A percentile compares a stretch with the other conserved stretches of the same genome.
These are phyloP conservation scores for Yamagishiella unicocca DNA, from an alignment of 139 green algal species.

Conservation along the genomic window DNA sequence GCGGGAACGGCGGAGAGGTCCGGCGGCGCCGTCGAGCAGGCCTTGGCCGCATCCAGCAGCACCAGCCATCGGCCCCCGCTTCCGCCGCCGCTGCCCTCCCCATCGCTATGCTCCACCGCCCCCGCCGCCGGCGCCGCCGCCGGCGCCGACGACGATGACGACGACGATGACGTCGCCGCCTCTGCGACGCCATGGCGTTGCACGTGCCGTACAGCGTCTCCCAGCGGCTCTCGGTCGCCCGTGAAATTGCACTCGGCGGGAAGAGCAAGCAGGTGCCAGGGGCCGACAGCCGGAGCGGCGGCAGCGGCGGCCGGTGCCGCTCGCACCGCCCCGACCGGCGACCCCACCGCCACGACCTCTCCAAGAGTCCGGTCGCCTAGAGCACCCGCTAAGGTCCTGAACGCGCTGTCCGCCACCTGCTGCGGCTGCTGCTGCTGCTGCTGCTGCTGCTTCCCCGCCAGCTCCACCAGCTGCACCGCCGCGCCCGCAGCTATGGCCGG, in stretches of 20 bases:
- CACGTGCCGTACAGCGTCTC: conserved; percentile 27
- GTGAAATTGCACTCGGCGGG: conserved; percentile 93
- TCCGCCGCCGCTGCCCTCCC: neutral
- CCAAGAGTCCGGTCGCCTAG: too few relatives aligned
- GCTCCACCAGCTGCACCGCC: conserved; percentile 34
- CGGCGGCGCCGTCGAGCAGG: conserved; percentile 77
- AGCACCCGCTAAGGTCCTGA: neutral
- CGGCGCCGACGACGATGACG: conserved; percentile 8
- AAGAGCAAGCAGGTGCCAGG: conserved; percentile 76
- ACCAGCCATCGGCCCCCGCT: conserved; percentile 69
- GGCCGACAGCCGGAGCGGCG: neutral
- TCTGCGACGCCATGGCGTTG: neutral
- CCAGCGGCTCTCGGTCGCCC: conserved; percentile 66
- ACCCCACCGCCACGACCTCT: neutral
- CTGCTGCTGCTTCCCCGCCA: neutral
- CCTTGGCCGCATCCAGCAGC: conserved; percentile 93
- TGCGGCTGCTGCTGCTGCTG: neutral
- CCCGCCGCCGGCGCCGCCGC: conserved; percentile 12
- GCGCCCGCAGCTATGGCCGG: conserved; percentile 67
- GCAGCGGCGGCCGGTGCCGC: neutral
- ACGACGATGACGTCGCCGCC: neutral
- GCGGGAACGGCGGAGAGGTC: conserved; percentile 74
- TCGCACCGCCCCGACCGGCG: neutral
- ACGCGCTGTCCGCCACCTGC: too few relatives aligned
- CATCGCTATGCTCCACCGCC: neutral